A percentile compares a stretch with the other conserved stretches of the same genome.
Evolutionary conservation across 2,329 filamentous ascomycete species (phyloP).

Genomic region (Decorospora gaudefroyi): DNA sequence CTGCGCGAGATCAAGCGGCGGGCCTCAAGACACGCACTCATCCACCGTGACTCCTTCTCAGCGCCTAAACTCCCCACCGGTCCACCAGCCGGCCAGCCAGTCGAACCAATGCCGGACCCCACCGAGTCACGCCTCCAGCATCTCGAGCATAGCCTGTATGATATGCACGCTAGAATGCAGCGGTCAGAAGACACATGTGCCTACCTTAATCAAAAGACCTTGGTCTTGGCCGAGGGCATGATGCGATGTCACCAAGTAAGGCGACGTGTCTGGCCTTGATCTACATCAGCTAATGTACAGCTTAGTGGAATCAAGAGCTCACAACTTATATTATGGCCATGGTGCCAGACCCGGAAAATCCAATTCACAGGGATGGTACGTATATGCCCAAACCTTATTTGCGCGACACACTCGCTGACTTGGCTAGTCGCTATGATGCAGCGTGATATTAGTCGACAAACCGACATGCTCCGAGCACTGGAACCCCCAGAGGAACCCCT

Average conservation of each 20-base stretch:
- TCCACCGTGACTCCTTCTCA: slow-evolving; percentile 87
- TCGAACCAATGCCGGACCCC: slow-evolving; percentile 79
- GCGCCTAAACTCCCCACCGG: slow-evolving; percentile 68
- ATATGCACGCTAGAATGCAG: slow-evolving; percentile 74
- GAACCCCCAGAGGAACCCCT: slow-evolving; percentile 67
- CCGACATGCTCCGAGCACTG: slow-evolving; percentile 60
- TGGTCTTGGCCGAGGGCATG: slow-evolving; percentile 79
- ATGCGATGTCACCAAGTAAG: slow-evolving; percentile 69
- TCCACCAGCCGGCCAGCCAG: slow-evolving; percentile 82
- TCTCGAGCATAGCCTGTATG: slow-evolving; percentile 82
- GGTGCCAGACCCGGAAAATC: slow-evolving; percentile 74
- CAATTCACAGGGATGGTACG: slow-evolving; percentile 81
- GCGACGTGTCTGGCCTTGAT: slow-evolving; percentile 19
- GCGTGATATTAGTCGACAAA: slow-evolving; percentile 65
- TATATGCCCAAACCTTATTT: slow-evolving; percentile 34
- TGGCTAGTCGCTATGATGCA: slow-evolving; percentile 57
- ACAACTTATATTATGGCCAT: slow-evolving; percentile 74
- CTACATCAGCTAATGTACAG: slow-evolving; percentile 31
- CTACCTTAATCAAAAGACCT: slow-evolving; percentile 78
- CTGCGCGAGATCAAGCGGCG: slow-evolving; percentile 93
- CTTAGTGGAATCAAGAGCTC: slow-evolving; percentile 81
- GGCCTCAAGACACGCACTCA: slow-evolving; percentile 88
- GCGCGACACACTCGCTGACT: slow-evolving; percentile 29
- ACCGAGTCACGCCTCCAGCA: slow-evolving; percentile 73
- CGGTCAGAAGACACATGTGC: slow-evolving; percentile 83